Percentiles rank a stretch among this genome's conserved stretches.
Conservation (phyloP, 179 eudicot genomes). For the Corrigiola litoralis region DNA sequence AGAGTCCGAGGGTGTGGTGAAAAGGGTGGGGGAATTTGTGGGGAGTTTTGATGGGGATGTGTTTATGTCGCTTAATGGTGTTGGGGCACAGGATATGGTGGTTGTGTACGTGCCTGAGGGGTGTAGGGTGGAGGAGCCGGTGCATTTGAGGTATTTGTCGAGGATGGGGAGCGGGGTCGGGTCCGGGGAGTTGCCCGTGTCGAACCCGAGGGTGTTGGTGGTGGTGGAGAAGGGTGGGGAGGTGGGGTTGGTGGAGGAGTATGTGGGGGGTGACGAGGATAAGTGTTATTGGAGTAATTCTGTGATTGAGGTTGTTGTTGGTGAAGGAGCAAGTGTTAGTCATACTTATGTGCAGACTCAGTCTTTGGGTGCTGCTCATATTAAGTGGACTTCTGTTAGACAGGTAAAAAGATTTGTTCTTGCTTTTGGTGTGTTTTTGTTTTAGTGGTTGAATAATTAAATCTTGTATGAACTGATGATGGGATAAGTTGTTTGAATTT, state of each 20-base stretch:
- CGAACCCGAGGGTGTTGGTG: conserved; percentile 85
- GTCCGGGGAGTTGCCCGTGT: conserved; percentile 57
- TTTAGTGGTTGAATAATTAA: background rate
- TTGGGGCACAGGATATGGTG: conserved; percentile 77
- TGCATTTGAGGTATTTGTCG: conserved; percentile 62
- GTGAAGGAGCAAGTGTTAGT: conserved; percentile 70
- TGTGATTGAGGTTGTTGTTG: conserved; percentile 63
- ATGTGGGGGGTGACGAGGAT: conserved; percentile 45
- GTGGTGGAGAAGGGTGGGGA: conserved; percentile 94
- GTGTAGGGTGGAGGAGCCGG: conserved; percentile 55
- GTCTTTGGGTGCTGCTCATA: conserved; percentile 80
- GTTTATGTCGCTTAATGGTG: conserved; percentile 89
- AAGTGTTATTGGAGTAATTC: conserved; percentile 89
- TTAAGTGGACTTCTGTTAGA: conserved; percentile 84
- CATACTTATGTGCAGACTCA: conserved; percentile 88
- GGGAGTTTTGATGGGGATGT: conserved; percentile 67
- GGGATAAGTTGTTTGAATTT: too few relatives aligned
- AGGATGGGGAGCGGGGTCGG: conserved; percentile 45
- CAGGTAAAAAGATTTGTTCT: conserved; percentile 50
- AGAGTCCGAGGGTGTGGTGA: conserved; percentile 36
- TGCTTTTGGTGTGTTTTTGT: background rate
- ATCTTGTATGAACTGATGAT: background rate
- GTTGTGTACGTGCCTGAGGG: conserved; percentile 86
- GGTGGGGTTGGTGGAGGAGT: conserved; percentile 76
- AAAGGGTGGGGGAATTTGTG: conserved; percentile 57